These are phyloP conservation scores for Prunella vulgaris DNA, from an alignment of 257 asterid species.

Conservation along the genomic window DNA sequence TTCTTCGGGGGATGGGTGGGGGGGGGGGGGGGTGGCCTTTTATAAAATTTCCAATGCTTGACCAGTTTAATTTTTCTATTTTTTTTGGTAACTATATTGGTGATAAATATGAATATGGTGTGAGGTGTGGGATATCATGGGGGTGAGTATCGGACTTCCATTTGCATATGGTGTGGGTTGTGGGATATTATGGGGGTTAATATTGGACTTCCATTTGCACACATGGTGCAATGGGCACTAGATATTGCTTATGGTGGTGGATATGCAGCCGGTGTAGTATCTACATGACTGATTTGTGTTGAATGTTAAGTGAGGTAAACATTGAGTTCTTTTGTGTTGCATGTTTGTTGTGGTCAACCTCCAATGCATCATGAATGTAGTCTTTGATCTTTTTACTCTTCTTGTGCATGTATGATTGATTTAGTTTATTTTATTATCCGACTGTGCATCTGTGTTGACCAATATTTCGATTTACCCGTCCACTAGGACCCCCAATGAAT, in stretches of 20 bases:
- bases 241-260: background rate
- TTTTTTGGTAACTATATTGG: background rate
- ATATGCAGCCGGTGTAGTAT: background rate
- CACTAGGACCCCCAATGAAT: background rate
- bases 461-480: background rate
- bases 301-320: background rate
- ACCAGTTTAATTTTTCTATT: background rate
- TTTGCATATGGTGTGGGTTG: background rate
- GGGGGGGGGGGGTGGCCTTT: too few species aligned
- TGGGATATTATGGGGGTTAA: too few species aligned
- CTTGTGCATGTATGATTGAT: background rate
- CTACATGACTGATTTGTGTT: background rate
- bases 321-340: conserved; percentile 14
- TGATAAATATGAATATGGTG: conserved; percentile 6
- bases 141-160: background rate
- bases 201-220: background rate
- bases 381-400: background rate
- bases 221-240: background rate
- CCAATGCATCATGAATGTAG: background rate
- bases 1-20: too few species aligned
- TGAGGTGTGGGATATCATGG: background rate
- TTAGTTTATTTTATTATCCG: background rate
- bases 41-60: too few species aligned
- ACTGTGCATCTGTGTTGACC: background rate
- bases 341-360: conserved; percentile 1